Percentiles rank a stretch among this genome's conserved stretches.
These are phyloP conservation scores for Furcasterigmium sp. DNA, from an alignment of 2,329 filamentous ascomycete species.

Conservation along the genomic window DNA sequence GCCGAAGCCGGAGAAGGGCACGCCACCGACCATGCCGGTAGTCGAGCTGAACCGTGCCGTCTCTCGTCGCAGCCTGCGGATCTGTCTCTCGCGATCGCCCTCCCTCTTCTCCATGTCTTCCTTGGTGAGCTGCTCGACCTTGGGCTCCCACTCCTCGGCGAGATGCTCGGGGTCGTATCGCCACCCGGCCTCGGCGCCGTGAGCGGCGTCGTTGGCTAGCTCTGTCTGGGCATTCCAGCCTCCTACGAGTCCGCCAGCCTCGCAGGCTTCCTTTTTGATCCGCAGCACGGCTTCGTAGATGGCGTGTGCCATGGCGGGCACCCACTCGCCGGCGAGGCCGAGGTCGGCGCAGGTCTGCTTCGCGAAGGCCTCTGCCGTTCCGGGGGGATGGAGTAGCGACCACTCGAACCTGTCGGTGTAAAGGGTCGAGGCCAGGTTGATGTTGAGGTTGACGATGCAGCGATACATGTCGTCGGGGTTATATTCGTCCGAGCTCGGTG, in stretches of 20 bases:
- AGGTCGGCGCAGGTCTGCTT: constrained; percentile 90
- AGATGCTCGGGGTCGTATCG: constrained; percentile 90
- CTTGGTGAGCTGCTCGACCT: constrained; percentile 76
- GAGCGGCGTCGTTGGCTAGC: constrained; percentile 83
- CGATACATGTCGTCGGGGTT: constrained; percentile 94
- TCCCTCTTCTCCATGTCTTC: constrained; percentile 98
- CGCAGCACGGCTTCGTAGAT: constrained; percentile 94
- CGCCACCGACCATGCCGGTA: constrained; percentile 72
- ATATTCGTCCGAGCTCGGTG: constrained; percentile 64
- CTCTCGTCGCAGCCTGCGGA: constrained; percentile 79
- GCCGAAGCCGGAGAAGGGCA: constrained; percentile 53
- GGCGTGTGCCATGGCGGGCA: constrained; percentile 88
- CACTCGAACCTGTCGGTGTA: constrained; percentile 98
- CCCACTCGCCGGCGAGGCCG: constrained; percentile 86
- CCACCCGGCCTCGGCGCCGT: constrained; percentile 83
- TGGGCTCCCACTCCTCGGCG: constrained; percentile 78
- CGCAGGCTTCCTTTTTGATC: constrained; percentile 93
- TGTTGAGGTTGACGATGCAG: constrained; percentile 84
- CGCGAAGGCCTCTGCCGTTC: constrained; percentile 87
- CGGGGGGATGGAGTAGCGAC: constrained; percentile 88
- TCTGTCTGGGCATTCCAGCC: constrained; percentile 59
- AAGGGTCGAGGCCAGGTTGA: constrained; percentile 84
- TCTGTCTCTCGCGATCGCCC: constrained; percentile 86
- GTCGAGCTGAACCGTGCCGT: constrained; percentile 89
- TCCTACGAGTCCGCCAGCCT: constrained; percentile 80